Base-by-base conservation (phyloP, 2,329 filamentous ascomycete genomes). In the Cladosporium velox region DNA sequence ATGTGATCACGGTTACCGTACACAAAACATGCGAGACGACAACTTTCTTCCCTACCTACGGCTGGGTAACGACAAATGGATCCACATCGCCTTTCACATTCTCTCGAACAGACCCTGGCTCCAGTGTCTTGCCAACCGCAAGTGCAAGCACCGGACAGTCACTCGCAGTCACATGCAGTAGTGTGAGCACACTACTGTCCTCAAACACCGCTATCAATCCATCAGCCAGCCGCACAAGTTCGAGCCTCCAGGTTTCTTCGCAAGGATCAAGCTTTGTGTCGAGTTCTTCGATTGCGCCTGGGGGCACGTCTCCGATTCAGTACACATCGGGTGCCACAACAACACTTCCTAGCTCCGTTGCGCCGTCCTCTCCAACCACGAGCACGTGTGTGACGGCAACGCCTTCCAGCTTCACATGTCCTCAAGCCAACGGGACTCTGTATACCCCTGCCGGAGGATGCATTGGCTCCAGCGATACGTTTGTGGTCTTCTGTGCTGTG, bases 401-500 rank as follows among this genome's bases (percentile, higher is more conserved):
- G 6, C 49, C 65, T 15, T 57, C 59, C 11, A 18, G 21, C 15
- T n/a, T 62, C 8, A 52, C 52, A 4, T 66, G 65, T 30, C 65
- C 65, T 35, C 49, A 59, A 7, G 38, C 65, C 3, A 66, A 66
- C 18, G 65, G 65, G n/a, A 66, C 65, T 5, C 28, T 63, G 14
- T 66, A 66, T 38, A 66, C 65, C n/a, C 65, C 65, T 41, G 49
- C 59, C 24, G 65, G 65, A n/a, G 38, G 18, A 28, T 66, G 65
- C n/a, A 52, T 62, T 34, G 65, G 49, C 4, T 61, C 58, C 21
- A 44, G n/a, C 21, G 49, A 61, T 4, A 62, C 35, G 3, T 66
- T 60, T 34, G 38, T 51, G 14, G 30, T 66, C 12, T 41, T 49
- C 26, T 66, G 65, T 28, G 64, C 38, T 12, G 11, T 47, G 10